phyloP scores from a whole-genome alignment of 2,329 filamentous ascomycete genomes.

The Cercospora sesami region DNA sequence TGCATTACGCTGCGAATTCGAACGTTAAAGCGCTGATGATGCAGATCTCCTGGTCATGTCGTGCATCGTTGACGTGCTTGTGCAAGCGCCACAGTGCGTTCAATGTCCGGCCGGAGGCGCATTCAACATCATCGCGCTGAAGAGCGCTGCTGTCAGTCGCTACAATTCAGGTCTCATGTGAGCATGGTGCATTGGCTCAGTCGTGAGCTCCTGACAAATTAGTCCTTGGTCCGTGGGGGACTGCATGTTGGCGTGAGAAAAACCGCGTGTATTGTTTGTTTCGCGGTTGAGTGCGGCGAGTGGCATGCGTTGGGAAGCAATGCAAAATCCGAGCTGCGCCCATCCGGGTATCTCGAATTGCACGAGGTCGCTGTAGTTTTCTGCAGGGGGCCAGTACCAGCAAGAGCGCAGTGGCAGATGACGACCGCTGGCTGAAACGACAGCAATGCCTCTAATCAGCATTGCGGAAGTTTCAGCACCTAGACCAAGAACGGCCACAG shows the following conservation, averaged over 20 bases:
- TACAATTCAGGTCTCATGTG: constrained; percentile 20
- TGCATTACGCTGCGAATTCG: constrained; percentile 15
- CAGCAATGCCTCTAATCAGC: neutral
- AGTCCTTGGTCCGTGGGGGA: constrained; percentile 7
- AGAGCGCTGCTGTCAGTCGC: constrained; percentile 13
- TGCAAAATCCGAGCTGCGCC: constrained; percentile 18
- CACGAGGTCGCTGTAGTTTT: constrained; percentile 7
- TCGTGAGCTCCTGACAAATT: constrained; percentile 27
- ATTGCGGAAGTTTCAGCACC: neutral
- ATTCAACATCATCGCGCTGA: constrained; percentile 4
- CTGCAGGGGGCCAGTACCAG: neutral
- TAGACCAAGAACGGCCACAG: neutral
- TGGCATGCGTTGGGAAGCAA: constrained; percentile 22
- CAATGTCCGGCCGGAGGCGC: constrained; percentile 13
- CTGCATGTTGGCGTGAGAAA: neutral
- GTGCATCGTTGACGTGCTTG: constrained; percentile 16
- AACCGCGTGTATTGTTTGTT: constrained; percentile 15
- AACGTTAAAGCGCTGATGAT: constrained; percentile 7
- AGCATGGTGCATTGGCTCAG: constrained; percentile 16
- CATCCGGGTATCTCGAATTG: constrained; percentile 20
- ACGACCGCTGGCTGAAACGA: constrained; percentile 1
- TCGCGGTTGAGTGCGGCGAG: constrained; percentile 21
- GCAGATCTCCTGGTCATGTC: constrained; percentile 23
- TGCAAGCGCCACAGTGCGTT: constrained; percentile 17
- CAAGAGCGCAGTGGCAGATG: neutral